phyloP scores from a whole-genome alignment of 306 rosid genomes.

The peach (Prunus persica) region DNA sequence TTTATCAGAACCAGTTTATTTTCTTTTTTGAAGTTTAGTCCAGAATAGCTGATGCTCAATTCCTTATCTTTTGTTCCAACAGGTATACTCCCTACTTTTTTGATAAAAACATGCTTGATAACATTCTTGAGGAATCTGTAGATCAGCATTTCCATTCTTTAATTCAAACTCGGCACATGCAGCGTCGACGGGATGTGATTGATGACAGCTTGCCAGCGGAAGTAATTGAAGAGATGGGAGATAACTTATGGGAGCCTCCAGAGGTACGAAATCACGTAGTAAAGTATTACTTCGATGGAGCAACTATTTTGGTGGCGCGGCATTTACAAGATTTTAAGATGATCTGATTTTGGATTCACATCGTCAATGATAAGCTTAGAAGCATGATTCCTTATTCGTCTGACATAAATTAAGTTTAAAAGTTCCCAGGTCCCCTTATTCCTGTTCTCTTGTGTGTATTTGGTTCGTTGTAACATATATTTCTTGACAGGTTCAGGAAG shows the following conservation, averaged over 20 bases:
- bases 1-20: neutral
- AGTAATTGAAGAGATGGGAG: constrained; percentile 91
- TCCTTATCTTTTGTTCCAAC: constrained; percentile 34
- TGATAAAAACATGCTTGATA: constrained; percentile 91
- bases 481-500: constrained; percentile 78
- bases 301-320: neutral
- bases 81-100: constrained; percentile 99
- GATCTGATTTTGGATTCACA: neutral
- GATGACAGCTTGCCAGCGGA: constrained; percentile 91
- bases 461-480: constrained; percentile 1
- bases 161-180: constrained; percentile 92
- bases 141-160: constrained; percentile 92
- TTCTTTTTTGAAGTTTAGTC: constrained; percentile 11
- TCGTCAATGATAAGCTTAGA: neutral
- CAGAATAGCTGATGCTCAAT: constrained; percentile 26
- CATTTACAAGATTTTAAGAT: neutral
- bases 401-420: neutral
- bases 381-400: neutral
- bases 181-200: constrained; percentile 78
- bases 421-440: neutral
- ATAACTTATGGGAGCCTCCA: constrained; percentile 84
- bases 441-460: neutral
- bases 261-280: constrained; percentile 53
- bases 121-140: constrained; percentile 97
- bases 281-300: neutral